A percentile compares a stretch with the other conserved stretches of the same genome.
Conservation (phyloP, 176 grass and related monocot genomes). For the Echinochloa phyllopogon region DNA sequence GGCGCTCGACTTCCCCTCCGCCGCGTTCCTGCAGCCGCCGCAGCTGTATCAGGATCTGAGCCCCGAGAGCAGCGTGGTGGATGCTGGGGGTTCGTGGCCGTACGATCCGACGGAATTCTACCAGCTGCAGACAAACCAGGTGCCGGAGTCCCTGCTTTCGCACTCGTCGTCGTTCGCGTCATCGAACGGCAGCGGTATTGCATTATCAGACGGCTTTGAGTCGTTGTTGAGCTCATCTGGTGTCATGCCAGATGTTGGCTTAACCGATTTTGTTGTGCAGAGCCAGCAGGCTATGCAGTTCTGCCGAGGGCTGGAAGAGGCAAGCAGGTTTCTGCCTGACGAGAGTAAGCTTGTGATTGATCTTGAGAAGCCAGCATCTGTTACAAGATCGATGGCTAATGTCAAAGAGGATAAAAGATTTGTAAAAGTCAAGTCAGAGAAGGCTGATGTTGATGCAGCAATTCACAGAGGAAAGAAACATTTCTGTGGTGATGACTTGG, state of each 20-base stretch:
- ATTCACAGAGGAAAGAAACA: slow-evolving; percentile 78
- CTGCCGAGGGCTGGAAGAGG: slow-evolving; percentile 64
- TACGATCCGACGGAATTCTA: slow-evolving; percentile 53
- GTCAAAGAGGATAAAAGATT: slow-evolving; percentile 43
- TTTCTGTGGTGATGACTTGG: slow-evolving; percentile 66
- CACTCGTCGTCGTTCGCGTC: slow-evolving; percentile 44
- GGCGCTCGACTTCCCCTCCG: slow-evolving; percentile 24
- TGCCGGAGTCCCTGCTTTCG: slow-evolving; percentile 39
- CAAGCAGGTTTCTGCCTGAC: slow-evolving; percentile 67
- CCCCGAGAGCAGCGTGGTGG: slow-evolving; percentile 38
- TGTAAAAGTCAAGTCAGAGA: slow-evolving; percentile 50
- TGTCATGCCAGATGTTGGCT: slow-evolving; percentile 31
- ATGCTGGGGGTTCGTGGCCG: slow-evolving; percentile 32
- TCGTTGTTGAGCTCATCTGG: slow-evolving; percentile 35
- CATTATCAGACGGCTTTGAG: slow-evolving; percentile 48
- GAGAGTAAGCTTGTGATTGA: slow-evolving; percentile 74
- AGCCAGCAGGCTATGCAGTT: slow-evolving; percentile 71
- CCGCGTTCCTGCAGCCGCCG: slow-evolving; percentile 41
- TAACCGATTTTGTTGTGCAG: slow-evolving; percentile 46
- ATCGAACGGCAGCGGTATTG: slow-evolving; percentile 34
- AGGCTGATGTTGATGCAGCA: slow-evolving; percentile 20
- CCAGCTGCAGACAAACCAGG: slow-evolving; percentile 43
- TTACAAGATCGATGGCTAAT: neutral
- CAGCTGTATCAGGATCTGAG: slow-evolving; percentile 44
- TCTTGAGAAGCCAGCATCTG: slow-evolving; percentile 40